phyloP scores from a whole-genome alignment of 768 basidiomycete genomes.

The Mycena latifolia region DNA sequence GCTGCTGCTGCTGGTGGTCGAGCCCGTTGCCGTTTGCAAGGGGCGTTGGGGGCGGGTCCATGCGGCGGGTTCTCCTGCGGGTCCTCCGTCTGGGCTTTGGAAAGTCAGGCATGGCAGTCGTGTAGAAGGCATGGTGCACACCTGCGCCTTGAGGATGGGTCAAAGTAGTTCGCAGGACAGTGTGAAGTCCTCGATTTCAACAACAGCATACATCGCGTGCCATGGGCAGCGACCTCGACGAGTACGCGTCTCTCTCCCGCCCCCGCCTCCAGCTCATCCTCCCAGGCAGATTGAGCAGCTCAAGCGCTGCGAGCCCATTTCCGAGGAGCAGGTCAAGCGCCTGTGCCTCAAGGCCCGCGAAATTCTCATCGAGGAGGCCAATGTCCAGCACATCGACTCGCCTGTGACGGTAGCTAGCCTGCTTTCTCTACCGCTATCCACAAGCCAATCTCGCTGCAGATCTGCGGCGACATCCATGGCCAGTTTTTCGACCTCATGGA shows the following conservation, averaged over 20 bases:
- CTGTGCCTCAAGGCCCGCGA: conserved; percentile 97
- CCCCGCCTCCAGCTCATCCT: conserved; percentile 8
- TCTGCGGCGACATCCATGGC: conserved; percentile 97
- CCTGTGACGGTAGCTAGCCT: conserved; percentile 86
- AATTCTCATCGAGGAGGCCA: conserved; percentile 97
- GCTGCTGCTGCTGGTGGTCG: conserved; percentile 49
- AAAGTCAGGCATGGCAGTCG: conserved; percentile 33
- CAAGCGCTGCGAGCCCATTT: conserved; percentile 93
- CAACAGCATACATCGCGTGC: conserved; percentile 20
- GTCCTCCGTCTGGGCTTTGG: conserved; percentile 27
- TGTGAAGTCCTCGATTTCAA: neutral
- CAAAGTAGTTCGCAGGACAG: neutral
- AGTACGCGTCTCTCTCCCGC: conserved; percentile 28
- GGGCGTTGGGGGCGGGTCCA: conserved; percentile 34
- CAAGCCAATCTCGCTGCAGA: conserved; percentile 54
- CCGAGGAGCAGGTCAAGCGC: conserved; percentile 95
- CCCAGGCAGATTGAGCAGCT: conserved; percentile 95
- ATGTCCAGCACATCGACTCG: conserved; percentile 95
- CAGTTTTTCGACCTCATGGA: conserved; percentile 98
- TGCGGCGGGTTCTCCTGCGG: conserved; percentile 28
- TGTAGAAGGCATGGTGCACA: conserved; percentile 32
- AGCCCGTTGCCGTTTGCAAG: conserved; percentile 22
- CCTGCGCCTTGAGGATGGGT: conserved; percentile 28
- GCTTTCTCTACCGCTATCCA: conserved; percentile 24
- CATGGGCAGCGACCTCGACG: conserved; percentile 34